Evolutionary conservation across 2,329 filamentous ascomycete species (phyloP).

Genomic region (Aspergillus niger): DNA sequence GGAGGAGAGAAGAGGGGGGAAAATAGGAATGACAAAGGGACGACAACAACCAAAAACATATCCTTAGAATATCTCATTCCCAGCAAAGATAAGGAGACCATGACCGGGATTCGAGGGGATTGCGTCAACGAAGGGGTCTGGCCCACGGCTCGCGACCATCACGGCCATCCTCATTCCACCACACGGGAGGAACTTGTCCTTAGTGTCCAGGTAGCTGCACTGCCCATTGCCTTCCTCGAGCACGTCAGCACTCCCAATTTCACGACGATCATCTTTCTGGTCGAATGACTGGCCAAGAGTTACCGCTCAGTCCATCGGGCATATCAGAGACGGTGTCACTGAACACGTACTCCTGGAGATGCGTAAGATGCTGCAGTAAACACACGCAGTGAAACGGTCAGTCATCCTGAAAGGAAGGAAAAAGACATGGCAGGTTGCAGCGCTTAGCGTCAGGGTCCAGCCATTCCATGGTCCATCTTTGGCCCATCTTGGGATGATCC

Average conservation of each 20-base stretch:
- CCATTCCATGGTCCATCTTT: background rate
- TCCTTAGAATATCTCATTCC: too few species aligned
- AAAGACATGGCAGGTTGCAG: background rate
- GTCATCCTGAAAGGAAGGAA: background rate
- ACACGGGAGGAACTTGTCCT: background rate
- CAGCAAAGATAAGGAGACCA: too few species aligned
- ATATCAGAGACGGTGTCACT: too few species aligned
- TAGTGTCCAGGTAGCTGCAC: background rate
- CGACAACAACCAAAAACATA: background rate
- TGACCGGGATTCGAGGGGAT: conserved; percentile 7
- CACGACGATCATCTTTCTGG: background rate
- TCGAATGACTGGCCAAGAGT: background rate
- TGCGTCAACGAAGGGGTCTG: conserved; percentile 24
- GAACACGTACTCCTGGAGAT: too few species aligned
- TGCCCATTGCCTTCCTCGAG: background rate
- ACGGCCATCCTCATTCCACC: background rate
- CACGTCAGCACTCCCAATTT: background rate
- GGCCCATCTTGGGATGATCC: background rate
- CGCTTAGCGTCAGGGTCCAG: background rate
- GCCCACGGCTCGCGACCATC: conserved; percentile 11
- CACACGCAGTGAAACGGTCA: too few species aligned
- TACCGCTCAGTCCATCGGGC: background rate
- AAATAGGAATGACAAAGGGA: background rate
- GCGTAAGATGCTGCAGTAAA: too few species aligned
- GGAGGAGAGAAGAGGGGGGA: background rate